Evolutionary conservation across 495 filamentous ascomycete genomes (phyloP), one percentile per base, ranked within the genome.

Genomic region (Penicillium paradoxum): DNA sequence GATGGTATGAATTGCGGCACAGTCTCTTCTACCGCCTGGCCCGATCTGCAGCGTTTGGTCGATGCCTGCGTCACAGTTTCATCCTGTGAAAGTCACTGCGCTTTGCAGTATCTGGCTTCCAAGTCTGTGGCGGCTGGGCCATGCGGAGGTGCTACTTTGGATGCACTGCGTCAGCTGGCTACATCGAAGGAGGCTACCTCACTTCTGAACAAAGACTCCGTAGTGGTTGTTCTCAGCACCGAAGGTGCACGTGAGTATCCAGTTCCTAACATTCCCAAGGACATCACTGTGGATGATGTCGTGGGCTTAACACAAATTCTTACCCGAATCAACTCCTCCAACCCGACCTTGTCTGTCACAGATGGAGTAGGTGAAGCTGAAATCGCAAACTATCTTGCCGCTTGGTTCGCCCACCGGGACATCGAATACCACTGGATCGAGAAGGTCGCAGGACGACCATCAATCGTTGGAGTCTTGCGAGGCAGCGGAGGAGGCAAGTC

Each of bases 1-100:
- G 70, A 72, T 45, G 84, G 85, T 2, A 78, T 88, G 77, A 78
- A 83, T 55, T 88, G 84, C 55, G 84, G 84, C 3, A 87, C 82
- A 1, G 71, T 86, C 6, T 87, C 84, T 0, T 67, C 67, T 1
- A 79, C 72, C 8, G 81, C 85, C 2, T 88, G 86, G 86, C 73
- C 78, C 1, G 50, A 79, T 1, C 59, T 88, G 14, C 60, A 71
- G 13, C 60, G 68, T 6, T 75, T 80, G 27, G 74, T 86, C 2
- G 83, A 86, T 69, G 82, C 74, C 0, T 74, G 73, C 48, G 61
- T 87, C 4, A 76, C 74, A 0, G 74, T 88, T 0, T 77, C 74
- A 0, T 84, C 85, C 45, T 47, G 59, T 18, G 81, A 87, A 49
- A 72, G 73, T 8, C 81, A 86, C 48, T 4, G 57, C 0, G 82